These are phyloP conservation scores for Galerina sulciceps DNA, from an alignment of 768 basidiomycete genomes.

Conservation along the genomic window DNA sequence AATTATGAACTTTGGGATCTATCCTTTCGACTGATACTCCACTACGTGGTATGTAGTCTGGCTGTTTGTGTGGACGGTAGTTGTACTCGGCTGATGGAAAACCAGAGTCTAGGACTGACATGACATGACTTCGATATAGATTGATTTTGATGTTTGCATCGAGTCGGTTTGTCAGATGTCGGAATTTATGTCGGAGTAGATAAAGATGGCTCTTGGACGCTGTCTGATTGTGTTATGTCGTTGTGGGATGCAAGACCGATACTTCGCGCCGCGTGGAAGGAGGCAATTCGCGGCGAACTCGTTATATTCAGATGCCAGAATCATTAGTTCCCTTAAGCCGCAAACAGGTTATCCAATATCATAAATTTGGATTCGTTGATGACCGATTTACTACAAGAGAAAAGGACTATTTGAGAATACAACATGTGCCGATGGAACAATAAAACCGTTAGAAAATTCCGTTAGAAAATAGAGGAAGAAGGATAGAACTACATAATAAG, in stretches of 20 bases:
- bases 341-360: too few species aligned
- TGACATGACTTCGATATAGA: conserved; percentile 1
- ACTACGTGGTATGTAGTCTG: too few species aligned
- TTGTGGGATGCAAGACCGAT: too few species aligned
- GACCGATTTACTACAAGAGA: too few species aligned
- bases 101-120: not conserved
- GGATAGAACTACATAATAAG: conserved; percentile 8
- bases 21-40: not conserved
- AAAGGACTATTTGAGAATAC: too few species aligned
- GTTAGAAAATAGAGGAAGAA: too few species aligned
- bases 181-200: not conserved
- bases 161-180: not conserved
- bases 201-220: not conserved
- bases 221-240: conserved; percentile 1
- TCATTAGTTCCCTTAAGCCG: too few species aligned
- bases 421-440: not conserved
- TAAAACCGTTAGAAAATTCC: too few species aligned
- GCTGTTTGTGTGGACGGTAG: not conserved
- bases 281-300: too few species aligned
- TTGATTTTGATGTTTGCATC: not conserved
- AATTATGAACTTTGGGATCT: not conserved
- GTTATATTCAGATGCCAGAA: too few species aligned
- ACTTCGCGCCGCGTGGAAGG: too few species aligned
- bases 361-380: too few species aligned
- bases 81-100: not conserved